Conservation (phyloP, 148 eudicot genomes). For the Cornus controversa region DNA sequence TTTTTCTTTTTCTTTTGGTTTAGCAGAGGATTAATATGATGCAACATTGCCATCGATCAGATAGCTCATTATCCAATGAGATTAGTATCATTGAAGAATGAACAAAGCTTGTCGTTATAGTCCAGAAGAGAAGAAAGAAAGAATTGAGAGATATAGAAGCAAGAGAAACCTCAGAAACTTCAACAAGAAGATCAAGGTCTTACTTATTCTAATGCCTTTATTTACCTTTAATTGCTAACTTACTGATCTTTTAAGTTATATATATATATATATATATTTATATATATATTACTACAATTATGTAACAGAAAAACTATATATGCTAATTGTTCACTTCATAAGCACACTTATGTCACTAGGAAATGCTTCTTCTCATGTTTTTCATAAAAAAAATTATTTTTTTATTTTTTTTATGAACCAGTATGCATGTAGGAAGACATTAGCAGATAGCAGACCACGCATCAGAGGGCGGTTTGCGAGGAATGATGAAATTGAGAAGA, state of each 20-base stretch:
- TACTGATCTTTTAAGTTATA: not conserved
- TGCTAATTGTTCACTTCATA: no score
- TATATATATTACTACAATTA: no score
- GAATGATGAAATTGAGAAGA: constrained; percentile 61
- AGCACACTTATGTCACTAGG: no score
- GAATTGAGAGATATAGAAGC: constrained; percentile 79
- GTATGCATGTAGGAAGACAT: constrained; percentile 92
- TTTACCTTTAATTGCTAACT: no score
- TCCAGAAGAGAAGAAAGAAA: constrained; percentile 85
- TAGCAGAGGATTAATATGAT: constrained; percentile 43
- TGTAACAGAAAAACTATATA: no score
- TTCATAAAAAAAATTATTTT: no score
- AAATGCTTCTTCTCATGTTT: no score
- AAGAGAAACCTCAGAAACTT: constrained; percentile 87
- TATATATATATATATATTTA: not conserved
- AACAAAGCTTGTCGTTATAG: constrained; percentile 66
- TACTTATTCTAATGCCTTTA: not conserved
- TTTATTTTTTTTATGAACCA: constrained; percentile 18
- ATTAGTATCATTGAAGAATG: constrained; percentile 71
- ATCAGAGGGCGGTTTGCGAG: constrained; percentile 84
- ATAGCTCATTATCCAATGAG: constrained; percentile 68
- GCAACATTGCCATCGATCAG: constrained; percentile 41
- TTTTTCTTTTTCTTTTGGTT: not conserved
- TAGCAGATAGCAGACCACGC: constrained; percentile 89
- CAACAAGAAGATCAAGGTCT: constrained; percentile 93